These are phyloP conservation scores for Blastocystis sp. DNA, from an alignment of 352 stramenopile genomes.

Conservation along the genomic window DNA sequence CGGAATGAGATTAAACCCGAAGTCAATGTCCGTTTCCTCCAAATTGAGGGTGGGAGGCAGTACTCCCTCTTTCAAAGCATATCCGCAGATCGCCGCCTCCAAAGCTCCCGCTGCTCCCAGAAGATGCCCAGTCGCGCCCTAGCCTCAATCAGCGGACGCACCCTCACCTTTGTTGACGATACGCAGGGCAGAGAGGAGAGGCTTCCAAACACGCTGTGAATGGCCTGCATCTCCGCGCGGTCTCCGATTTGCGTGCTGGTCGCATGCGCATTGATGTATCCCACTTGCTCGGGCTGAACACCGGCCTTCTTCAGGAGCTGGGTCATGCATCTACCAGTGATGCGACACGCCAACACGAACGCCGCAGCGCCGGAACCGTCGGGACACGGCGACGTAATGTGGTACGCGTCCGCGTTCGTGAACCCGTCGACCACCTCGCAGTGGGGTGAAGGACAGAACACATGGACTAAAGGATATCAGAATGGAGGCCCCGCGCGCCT, in stretches of 20 bases:
- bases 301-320: conserved; percentile 81
- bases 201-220: conserved; percentile 80
- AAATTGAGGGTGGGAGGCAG: conserved; percentile 91
- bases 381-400: conserved; percentile 79
- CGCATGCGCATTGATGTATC: conserved; percentile 95
- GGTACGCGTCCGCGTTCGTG: conserved; percentile 84
- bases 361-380: conserved; percentile 76
- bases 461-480: conserved; percentile 77
- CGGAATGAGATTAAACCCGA: conserved; percentile 71
- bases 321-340: conserved; percentile 79
- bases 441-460: conserved; percentile 26
- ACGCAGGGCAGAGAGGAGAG: conserved; percentile 76
- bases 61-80: conserved; percentile 73
- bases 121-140: conserved; percentile 82
- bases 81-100: conserved; percentile 77
- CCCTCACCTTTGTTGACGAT: conserved; percentile 79
- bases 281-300: conserved; percentile 80
- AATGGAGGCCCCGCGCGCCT: conserved; percentile 79
- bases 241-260: conserved; percentile 95
- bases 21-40: conserved; percentile 77
- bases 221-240: conserved; percentile 85
- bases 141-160: background rate
- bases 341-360: background rate
- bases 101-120: conserved; percentile 90
- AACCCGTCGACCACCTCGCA: conserved; percentile 37